Percentiles rank a stretch among this genome's conserved stretches.
These are phyloP conservation scores for Botryotinia calthae DNA, from an alignment of 2,329 filamentous ascomycete genomes.

Conservation along the genomic window DNA sequence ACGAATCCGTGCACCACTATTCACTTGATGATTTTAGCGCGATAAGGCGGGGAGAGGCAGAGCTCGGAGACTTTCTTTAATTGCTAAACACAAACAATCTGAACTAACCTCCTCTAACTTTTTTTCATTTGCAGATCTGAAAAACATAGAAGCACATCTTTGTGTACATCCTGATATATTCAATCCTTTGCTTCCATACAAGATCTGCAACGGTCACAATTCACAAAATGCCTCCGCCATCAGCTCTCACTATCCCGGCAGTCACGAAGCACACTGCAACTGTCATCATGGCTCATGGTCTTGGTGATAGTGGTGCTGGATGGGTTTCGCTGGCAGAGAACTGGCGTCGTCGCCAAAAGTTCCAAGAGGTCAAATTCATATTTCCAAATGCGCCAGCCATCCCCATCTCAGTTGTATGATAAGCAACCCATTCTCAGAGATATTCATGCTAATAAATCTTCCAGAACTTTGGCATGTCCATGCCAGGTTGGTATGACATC, in stretches of 20 bases:
- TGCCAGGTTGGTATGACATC: constrained; percentile 90
- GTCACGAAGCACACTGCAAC: constrained; percentile 85
- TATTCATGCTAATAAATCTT: constrained; percentile 17
- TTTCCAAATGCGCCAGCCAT: constrained; percentile 87
- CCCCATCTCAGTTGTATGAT: constrained; percentile 71
- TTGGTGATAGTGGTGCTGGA: constrained; percentile 79
- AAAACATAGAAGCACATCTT: not conserved
- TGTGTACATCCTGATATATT: not conserved
- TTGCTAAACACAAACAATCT: not conserved
- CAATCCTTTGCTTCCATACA: not conserved
- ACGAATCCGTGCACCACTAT: not conserved
- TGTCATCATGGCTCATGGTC: constrained; percentile 88
- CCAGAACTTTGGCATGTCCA: constrained; percentile 71
- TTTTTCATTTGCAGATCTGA: not conserved
- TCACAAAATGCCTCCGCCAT: constrained; percentile 28
- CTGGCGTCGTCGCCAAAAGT: constrained; percentile 75
- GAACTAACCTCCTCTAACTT: not conserved
- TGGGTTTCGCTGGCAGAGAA: constrained; percentile 84
- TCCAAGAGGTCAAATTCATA: constrained; percentile 89
- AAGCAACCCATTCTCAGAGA: not conserved
- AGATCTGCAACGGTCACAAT: not conserved
- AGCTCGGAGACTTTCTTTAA: not conserved
- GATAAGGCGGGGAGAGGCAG: constrained; percentile 12
- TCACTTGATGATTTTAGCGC: not conserved
- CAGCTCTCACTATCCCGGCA: constrained; percentile 70